Conservation (phyloP, 2,329 filamentous ascomycete genomes). For the Fusarium pseudograminearum region DNA sequence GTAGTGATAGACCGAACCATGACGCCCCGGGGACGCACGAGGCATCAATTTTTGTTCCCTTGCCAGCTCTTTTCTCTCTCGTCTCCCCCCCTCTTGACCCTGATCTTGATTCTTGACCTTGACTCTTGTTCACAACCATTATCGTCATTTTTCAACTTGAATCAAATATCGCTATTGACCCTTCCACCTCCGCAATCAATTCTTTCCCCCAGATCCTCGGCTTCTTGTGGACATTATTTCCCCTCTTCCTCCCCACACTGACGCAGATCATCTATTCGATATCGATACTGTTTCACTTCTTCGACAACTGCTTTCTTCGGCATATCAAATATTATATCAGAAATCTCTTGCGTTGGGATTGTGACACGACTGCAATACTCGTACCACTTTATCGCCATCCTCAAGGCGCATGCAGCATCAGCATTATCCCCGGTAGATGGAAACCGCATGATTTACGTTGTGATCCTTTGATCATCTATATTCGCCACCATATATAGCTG, state of each 20-base stretch:
- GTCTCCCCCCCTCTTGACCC: conserved; percentile 21
- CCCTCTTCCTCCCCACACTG: conserved; percentile 32
- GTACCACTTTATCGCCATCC: background rate
- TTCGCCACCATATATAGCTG: conserved; percentile 34
- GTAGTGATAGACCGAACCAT: conserved; percentile 46
- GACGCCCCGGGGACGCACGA: conserved; percentile 44
- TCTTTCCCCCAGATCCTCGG: conserved; percentile 39
- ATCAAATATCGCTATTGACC: conserved; percentile 27
- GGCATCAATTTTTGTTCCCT: conserved; percentile 42
- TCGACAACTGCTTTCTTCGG: conserved; percentile 12
- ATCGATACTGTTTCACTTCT: conserved; percentile 14
- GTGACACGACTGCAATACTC: background rate
- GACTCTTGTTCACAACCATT: conserved; percentile 10
- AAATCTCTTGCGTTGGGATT: background rate
- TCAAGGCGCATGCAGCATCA: conserved; percentile 29
- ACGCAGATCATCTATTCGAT: conserved; percentile 33
- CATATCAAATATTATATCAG: conserved; percentile 4
- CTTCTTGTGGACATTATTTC: conserved; percentile 25
- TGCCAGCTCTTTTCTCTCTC: conserved; percentile 37
- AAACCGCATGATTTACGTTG: conserved; percentile 38
- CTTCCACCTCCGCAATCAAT: conserved; percentile 26
- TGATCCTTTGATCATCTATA: conserved; percentile 42
- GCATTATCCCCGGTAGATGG: conserved; percentile 27
- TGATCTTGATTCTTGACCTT: conserved; percentile 5
- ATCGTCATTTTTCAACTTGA: conserved; percentile 18